These are phyloP conservation scores for Letharia columbiana DNA, from an alignment of 495 filamentous ascomycete species.

Conservation along the genomic window DNA sequence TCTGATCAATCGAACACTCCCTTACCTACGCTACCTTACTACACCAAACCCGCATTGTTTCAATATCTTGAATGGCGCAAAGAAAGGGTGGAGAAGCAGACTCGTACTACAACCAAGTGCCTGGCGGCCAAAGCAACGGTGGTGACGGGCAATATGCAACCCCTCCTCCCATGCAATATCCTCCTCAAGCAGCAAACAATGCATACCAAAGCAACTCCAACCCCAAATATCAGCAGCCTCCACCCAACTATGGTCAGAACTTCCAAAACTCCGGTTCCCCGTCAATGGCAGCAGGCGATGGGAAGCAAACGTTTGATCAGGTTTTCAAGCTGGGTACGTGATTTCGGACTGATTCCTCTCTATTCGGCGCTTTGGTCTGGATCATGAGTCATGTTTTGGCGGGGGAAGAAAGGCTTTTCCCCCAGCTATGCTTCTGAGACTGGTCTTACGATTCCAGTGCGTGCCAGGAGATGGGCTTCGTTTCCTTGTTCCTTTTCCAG, in stretches of 20 bases:
- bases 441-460: neutral
- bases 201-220: constrained; percentile 9
- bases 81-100: constrained; percentile 28
- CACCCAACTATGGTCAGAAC: constrained; percentile 25
- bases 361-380: neutral
- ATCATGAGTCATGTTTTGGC: neutral
- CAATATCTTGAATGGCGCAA: constrained; percentile 15
- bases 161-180: constrained; percentile 21
- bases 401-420: neutral
- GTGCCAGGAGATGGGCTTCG: neutral
- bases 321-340: constrained; percentile 53
- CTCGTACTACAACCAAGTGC: constrained; percentile 26
- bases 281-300: constrained; percentile 16
- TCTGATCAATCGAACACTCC: too few species aligned
- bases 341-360: neutral
- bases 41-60: too few species aligned
- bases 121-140: neutral
- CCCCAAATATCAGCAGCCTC: constrained; percentile 20
- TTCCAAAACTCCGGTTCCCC: constrained; percentile 20
- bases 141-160: constrained; percentile 2
- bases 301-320: constrained; percentile 62
- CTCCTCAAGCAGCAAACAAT: constrained; percentile 19
- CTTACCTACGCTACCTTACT: too few species aligned
- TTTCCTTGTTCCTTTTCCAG: neutral
- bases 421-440: neutral